These are phyloP conservation scores for Excoecaria agallocha DNA, from an alignment of 345 rosid genomes.

Conservation along the genomic window DNA sequence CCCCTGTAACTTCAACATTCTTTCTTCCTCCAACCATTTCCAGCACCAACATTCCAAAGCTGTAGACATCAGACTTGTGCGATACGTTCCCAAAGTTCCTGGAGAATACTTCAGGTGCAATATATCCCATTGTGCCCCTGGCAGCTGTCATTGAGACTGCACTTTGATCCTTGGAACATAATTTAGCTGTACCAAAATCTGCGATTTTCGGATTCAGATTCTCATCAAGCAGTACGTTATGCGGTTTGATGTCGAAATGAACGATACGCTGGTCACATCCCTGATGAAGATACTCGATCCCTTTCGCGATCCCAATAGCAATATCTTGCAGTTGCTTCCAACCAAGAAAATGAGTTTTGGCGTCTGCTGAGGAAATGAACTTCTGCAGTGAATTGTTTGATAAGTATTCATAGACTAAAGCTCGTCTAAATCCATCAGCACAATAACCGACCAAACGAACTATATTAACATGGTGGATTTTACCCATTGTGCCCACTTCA, in stretches of 20 bases:
- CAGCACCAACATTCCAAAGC: constrained; percentile 25
- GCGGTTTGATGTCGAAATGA: constrained; percentile 31
- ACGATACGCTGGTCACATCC: constrained; percentile 27
- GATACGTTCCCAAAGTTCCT: constrained; percentile 27
- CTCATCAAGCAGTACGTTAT: constrained; percentile 16
- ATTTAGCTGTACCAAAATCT: constrained; percentile 26
- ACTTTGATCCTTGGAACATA: constrained; percentile 30
- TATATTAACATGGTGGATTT: constrained; percentile 26
- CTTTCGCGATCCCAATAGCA: constrained; percentile 23
- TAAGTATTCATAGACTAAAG: constrained; percentile 22
- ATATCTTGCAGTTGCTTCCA: constrained; percentile 12
- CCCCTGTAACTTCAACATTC: not conserved
- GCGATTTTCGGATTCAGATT: constrained; percentile 21
- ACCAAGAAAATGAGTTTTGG: not conserved
- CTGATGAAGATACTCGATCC: constrained; percentile 28
- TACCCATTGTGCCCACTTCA: constrained; percentile 28
- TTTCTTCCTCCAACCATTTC: constrained; percentile 26
- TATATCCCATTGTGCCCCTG: constrained; percentile 25
- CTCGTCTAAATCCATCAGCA: constrained; percentile 31
- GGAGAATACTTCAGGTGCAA: constrained; percentile 30
- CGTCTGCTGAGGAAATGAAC: constrained; percentile 10
- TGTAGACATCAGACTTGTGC: constrained; percentile 26
- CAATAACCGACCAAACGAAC: constrained; percentile 22
- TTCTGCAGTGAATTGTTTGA: constrained; percentile 19
- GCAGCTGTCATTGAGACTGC: constrained; percentile 30